phyloP scores from a whole-genome alignment of 2,329 filamentous ascomycete species.

The Metarhizium sp. region DNA sequence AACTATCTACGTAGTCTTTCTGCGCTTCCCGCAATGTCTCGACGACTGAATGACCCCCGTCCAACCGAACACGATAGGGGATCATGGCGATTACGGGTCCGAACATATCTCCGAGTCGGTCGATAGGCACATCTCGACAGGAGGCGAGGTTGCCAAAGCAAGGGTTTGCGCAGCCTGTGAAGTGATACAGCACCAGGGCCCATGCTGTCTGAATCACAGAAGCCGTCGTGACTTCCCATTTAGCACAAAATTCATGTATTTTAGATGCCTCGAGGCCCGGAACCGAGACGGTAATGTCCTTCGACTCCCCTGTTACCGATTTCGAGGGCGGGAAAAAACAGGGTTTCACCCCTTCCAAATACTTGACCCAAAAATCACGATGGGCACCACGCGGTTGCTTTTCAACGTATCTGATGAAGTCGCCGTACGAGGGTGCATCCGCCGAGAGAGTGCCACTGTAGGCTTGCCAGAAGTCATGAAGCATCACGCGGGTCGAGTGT shows the following conservation, averaged over 20 bases:
- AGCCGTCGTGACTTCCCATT: slow-evolving; percentile 6
- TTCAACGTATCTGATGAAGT: slow-evolving; percentile 4
- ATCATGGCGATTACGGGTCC: background rate
- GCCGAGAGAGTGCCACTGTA: background rate
- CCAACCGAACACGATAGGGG: background rate
- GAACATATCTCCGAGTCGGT: background rate
- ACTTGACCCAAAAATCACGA: background rate
- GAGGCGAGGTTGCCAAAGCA: slow-evolving; percentile 1
- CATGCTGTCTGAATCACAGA: slow-evolving; percentile 3
- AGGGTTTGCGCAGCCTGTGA: background rate
- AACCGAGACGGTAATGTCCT: background rate
- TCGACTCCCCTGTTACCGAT: background rate
- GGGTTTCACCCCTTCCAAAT: background rate
- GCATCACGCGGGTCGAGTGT: slow-evolving; percentile 1
- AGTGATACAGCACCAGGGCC: background rate
- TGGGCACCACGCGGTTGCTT: background rate
- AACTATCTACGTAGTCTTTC: background rate
- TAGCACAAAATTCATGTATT: slow-evolving; percentile 1
- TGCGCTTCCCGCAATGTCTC: background rate
- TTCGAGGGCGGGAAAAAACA: background rate
- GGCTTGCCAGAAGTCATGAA: background rate
- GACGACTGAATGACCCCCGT: background rate
- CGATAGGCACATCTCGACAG: background rate
- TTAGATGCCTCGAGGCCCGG: background rate
- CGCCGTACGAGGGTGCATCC: background rate